Base-by-base conservation (phyloP, 2,329 filamentous ascomycete genomes). In the Fusarium foetens region DNA sequence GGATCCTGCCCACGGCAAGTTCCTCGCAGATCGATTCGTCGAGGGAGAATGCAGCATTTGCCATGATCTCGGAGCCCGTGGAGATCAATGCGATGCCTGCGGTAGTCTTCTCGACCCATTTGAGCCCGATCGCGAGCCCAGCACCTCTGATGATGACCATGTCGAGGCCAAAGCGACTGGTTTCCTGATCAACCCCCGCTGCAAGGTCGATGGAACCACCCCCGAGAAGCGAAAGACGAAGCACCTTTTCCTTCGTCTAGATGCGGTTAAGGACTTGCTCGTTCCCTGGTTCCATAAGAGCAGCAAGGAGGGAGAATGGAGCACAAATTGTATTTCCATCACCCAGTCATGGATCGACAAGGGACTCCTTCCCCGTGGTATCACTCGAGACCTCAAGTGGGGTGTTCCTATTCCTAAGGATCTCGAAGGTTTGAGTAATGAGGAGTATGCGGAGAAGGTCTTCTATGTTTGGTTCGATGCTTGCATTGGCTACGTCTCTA, bases 401-500 rank as follows among this genome's bases (percentile, higher is more conserved):
- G 95, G 95, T 78, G 87, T 89, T 21, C 87, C 87, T 7, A 86
- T 89, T 51, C 87, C 86, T 38, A 79, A 79, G 51, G 81, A 52
- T 74, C 75, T 86, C 33, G 81, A 85, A 17, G 86, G 85, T 21
- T 66, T 91, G 48, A 86, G 85, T 8, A 83, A 87, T 8, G 85
- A 86, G 60, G 87, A 86, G 31, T 90, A 88, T 73, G 83, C 84
- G 48, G 83, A 85, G 72, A 90, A 90, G 85, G 95, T 97, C 69
- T 90, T 98, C 73, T 98, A 98, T 79, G 94, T 97, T 67, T 93
- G 92, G 94, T 94, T 98, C 79, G 94, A 97, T 80, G 94, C 94
- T 60, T 96, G 93, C 82, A 96, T 97, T 78, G 95, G 95, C 25
- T 98, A 98, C 80, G 91, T 94, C n/a, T 97, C 94, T 4, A 98